Base-by-base conservation (phyloP, 179 eudicot genomes). In the Silene vulgaris region DNA sequence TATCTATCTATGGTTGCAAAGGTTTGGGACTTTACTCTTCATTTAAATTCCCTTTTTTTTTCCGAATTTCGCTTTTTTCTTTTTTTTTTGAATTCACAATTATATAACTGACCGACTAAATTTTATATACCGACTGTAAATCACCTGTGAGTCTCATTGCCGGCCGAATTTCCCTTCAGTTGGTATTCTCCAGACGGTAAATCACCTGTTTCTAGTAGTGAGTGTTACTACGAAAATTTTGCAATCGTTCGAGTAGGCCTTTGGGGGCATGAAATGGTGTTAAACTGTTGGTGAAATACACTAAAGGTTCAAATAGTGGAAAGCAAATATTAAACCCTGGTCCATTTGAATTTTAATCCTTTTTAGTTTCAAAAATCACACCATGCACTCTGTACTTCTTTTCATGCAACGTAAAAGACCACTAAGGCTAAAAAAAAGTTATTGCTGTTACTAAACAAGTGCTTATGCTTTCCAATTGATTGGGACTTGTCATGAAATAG, bases 321-420 rank as follows among this genome's bases (percentile, higher is more conserved):
- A 9, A 50, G 23, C 61, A 23, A 40, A 8, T 16, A 54, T 5
- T 26, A 2, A 52, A 28, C 60, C 0, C 5, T 21, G 4, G 30
- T 48, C 63, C 63, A 43, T 52, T 72, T 59, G 32, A 71, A 62
- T 45, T 17, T 17, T 17, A 71, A 35, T 48, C 71, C 11, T 57
- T 12, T 61, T 29, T 59, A 12, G n/a, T 23, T 37, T 52, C 78
- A 68, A 56, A 76, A 45, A 75, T 50, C 59, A 62, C 30, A 81
- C 77, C 71, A 77, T 66, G 75, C 61, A 37, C 35, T 48, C 26
- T 17, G 40, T 8, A 43, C 69, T 77, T 74, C 84, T 81, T 81
- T 81, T 81, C 69, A 77, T 78, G 84, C 80, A 78, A 35, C 23
- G 61, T 48, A 81, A 63, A 77, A 64, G 45, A 73, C 62, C 80